phyloP scores from a whole-genome alignment of 2,329 filamentous ascomycete genomes.

The Capronia epimyces region DNA sequence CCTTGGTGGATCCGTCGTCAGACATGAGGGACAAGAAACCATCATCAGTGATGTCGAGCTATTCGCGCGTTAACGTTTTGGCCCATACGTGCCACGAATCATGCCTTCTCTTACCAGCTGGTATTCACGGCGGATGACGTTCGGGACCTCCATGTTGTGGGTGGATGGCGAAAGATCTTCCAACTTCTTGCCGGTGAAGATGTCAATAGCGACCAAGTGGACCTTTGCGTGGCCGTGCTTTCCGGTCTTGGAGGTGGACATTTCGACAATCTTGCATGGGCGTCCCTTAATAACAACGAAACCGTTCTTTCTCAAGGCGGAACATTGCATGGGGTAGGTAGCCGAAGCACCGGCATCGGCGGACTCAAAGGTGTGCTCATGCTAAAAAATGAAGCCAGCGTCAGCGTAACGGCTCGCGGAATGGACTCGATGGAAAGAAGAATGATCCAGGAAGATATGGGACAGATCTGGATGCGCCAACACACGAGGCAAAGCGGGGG shows the following conservation, averaged over 20 bases:
- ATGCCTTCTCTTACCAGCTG: conserved; percentile 67
- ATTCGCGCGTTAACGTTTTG: conserved; percentile 8
- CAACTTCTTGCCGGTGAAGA: conserved; percentile 99
- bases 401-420: conserved; percentile 22
- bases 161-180: conserved; percentile 98
- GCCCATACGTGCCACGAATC: background rate
- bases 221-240: conserved; percentile 99
- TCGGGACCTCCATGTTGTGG: conserved; percentile 80
- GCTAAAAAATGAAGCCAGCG: conserved; percentile 40
- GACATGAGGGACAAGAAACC: conserved; percentile 91
- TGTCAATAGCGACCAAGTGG: conserved; percentile 94
- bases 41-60: conserved; percentile 92
- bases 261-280: conserved; percentile 99
- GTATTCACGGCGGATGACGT: conserved; percentile 85
- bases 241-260: conserved; percentile 99
- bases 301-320: conserved; percentile 98
- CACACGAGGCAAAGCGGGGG: conserved; percentile 25
- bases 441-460: conserved; percentile 3
- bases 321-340: conserved; percentile 98
- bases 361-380: conserved; percentile 78
- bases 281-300: conserved; percentile 96
- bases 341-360: conserved; percentile 92
- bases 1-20: conserved; percentile 80
- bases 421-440: conserved; percentile 23
- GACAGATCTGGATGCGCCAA: conserved; percentile 23